A percentile compares a stretch with the other conserved stretches of the same genome.
phyloP scores from a whole-genome alignment of 371 early-diverging fungal species.

The Lichtheimia hyalospora region DNA sequence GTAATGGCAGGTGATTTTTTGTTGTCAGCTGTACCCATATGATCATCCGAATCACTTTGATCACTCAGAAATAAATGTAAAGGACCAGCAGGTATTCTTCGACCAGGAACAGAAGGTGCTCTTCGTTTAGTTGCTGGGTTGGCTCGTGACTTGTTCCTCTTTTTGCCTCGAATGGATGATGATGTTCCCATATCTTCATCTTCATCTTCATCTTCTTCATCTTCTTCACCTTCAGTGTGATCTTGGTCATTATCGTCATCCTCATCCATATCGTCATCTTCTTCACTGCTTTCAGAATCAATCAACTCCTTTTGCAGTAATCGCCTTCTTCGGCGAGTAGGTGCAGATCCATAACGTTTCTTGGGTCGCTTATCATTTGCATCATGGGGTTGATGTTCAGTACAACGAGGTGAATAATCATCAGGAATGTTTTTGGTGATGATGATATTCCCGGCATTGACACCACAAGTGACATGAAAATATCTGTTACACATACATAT shows the following conservation, averaged over 20 bases:
- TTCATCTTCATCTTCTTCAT: constrained; percentile 11
- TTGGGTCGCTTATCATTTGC: neutral
- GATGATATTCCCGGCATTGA: constrained; percentile 14
- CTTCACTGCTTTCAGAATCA: constrained; percentile 6
- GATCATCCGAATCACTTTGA: constrained; percentile 20
- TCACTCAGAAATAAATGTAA: constrained; percentile 15
- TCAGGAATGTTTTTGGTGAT: constrained; percentile 5
- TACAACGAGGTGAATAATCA: constrained; percentile 8
- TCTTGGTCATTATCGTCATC: constrained; percentile 16
- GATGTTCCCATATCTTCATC: constrained; percentile 12
- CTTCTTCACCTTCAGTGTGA: constrained; percentile 9
- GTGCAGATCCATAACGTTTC: neutral
- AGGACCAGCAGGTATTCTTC: too few species aligned
- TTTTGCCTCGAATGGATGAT: constrained; percentile 3
- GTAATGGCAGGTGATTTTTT: neutral
- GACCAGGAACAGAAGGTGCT: too few species aligned
- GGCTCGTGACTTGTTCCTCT: constrained; percentile 3
- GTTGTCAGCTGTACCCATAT: constrained; percentile 5
- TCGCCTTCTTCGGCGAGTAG: neutral
- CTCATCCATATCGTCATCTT: constrained; percentile 10
- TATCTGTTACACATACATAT: constrained; percentile 5
- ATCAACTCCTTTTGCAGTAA: neutral
- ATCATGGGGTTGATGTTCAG: constrained; percentile 10
- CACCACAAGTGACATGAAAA: constrained; percentile 22
- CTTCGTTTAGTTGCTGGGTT: too few species aligned